Evolutionary conservation across 1,284 basidiomycete genomes (phyloP), one percentile per base, ranked within the genome.

Genomic region (Singerocomus rubriflavus): DNA sequence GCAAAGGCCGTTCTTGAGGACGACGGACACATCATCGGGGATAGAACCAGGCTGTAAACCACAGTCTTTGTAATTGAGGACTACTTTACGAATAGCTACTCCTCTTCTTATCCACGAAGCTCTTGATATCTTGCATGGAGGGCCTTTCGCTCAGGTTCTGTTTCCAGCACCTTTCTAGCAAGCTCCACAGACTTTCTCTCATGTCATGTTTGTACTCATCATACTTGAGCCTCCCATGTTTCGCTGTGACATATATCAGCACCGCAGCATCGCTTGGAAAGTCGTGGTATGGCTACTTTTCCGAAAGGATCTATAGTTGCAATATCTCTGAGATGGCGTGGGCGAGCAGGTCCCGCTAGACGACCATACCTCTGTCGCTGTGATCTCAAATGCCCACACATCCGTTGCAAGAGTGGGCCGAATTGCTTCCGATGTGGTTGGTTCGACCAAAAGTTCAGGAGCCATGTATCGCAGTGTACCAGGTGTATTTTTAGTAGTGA

Each of bases 1-100:
- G 88, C 91, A 13, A 78, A 73, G 58, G 71, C 71, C 16, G 73
- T 79, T 11, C 73, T 90, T 45, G 76, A 83, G 55, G 80, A 82
- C 6, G 72, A 76, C 49, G 79, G 76, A 11, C 60, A 74, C 35
- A 50, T 46, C 12, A 56, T 80, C 6, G 56, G 55, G 47, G 30
- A 35, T 13, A 66, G 58, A 56, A 54, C 74, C 2, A 80, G 65
- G 57, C 51, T 80, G 32, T 80, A 66, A 42, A 39, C 14, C 34
- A 26, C 33, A 2, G 12, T 14, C 7, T 13, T 8, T 25, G 12
- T 46, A 30, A 37, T 39, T 13, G 9, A n/a, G 16, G 17, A 13
- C n/a, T 26, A 27, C 12, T 40, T 33, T 40, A 51, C 7, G 33
- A 44, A 32, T 62, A 57, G 6, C 50, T 54, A 39, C 42, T 27